phyloP scores from a whole-genome alignment of 2,329 filamentous ascomycete genomes.

The Amesomyces nigricolor region DNA sequence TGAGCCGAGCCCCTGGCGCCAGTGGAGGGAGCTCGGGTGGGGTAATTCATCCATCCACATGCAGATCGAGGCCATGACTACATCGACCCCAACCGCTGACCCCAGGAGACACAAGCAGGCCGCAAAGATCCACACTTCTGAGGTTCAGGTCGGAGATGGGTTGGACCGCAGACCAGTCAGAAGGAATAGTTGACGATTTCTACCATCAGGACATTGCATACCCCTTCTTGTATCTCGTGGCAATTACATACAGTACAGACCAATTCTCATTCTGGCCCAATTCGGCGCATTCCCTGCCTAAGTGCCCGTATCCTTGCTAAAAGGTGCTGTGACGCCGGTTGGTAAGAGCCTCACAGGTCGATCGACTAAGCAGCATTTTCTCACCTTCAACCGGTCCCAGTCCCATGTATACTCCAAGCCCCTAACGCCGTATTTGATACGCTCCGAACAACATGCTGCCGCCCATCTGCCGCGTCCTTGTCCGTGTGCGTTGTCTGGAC shows the following conservation, averaged over 20 bases:
- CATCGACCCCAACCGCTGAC: neutral
- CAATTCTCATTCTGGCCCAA: slow-evolving; percentile 2
- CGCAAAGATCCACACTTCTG: no score
- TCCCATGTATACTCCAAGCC: neutral
- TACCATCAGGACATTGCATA: no score
- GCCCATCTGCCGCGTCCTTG: neutral
- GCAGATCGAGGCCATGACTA: slow-evolving; percentile 6
- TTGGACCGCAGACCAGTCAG: neutral
- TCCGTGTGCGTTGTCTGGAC: neutral
- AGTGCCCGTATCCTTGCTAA: neutral
- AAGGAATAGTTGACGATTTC: slow-evolving; percentile 1
- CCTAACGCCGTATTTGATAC: slow-evolving; percentile 4
- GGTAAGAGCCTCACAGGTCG: slow-evolving; percentile 13
- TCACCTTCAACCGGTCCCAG: slow-evolving; percentile 11
- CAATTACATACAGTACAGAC: slow-evolving; percentile 2
- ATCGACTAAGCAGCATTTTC: slow-evolving; percentile 9
- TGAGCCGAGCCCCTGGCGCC: neutral
- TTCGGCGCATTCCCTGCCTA: neutral
- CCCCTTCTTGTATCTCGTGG: neutral
- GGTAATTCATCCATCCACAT: slow-evolving; percentile 8
- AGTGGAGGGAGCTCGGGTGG: slow-evolving; percentile 7
- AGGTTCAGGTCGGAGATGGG: neutral
- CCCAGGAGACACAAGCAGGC: no score
- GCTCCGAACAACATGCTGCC: no score
- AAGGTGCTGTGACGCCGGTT: slow-evolving; percentile 7